Conservation (phyloP, 352 stramenopile genomes). For the Globisporangium alternatum region DNA sequence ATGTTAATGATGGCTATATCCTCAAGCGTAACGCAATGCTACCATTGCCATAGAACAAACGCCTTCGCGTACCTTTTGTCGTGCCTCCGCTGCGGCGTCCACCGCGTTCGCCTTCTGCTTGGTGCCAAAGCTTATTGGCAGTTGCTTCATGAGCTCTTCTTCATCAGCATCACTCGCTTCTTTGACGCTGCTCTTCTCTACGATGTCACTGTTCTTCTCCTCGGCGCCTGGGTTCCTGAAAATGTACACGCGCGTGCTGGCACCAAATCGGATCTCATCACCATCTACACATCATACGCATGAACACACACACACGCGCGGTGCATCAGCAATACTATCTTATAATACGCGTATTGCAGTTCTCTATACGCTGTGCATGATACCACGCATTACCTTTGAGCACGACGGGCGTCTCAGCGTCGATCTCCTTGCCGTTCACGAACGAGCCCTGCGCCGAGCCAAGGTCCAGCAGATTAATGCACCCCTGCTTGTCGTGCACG, state of each 20-base stretch:
- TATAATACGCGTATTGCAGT: background rate
- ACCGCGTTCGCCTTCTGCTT: slow-evolving; percentile 16
- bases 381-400: slow-evolving; percentile 29
- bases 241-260: slow-evolving; percentile 58
- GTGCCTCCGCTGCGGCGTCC: slow-evolving; percentile 16
- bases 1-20: background rate
- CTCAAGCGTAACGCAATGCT: background rate
- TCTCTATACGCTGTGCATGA: background rate
- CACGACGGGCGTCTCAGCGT: slow-evolving; percentile 34
- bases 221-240: slow-evolving; percentile 30
- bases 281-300: slow-evolving; percentile 25
- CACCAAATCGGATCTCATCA: slow-evolving; percentile 55
- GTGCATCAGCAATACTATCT: background rate
- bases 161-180: slow-evolving; percentile 20
- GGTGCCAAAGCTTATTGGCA: slow-evolving; percentile 50
- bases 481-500: slow-evolving; percentile 55
- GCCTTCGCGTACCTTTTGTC: slow-evolving; percentile 30
- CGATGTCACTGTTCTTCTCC: background rate
- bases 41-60: background rate
- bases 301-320: background rate
- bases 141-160: slow-evolving; percentile 27
- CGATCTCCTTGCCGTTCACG: slow-evolving; percentile 67
- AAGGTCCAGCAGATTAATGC: slow-evolving; percentile 69
- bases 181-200: background rate
- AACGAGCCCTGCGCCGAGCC: slow-evolving; percentile 84